Percentiles rank a stretch among this genome's conserved stretches.
These are phyloP conservation scores for Venturia pyrina DNA, from an alignment of 2,329 filamentous ascomycete species.

Conservation along the genomic window DNA sequence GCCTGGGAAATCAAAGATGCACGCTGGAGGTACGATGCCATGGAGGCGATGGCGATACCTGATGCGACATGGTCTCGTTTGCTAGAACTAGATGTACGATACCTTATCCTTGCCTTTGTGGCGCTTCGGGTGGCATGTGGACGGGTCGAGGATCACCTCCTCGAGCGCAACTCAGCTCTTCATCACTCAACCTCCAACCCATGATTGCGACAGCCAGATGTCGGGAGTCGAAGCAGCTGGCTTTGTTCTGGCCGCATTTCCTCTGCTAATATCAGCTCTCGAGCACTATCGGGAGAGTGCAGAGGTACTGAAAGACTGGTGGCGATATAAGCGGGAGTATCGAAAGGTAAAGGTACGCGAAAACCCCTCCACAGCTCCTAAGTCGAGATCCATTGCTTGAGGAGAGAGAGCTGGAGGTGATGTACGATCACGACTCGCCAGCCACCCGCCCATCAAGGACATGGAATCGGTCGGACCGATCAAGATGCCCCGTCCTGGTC, in stretches of 20 bases:
- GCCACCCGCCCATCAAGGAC: no score
- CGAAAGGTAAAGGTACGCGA: constrained; percentile 16
- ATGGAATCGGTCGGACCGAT: no score
- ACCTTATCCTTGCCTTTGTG: not conserved
- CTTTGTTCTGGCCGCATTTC: constrained; percentile 23
- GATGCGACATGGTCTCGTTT: no score
- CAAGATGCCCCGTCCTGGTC: constrained; percentile 6
- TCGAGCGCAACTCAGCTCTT: not conserved
- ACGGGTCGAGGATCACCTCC: not conserved
- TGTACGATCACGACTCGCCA: no score
- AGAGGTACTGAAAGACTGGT: constrained; percentile 19
- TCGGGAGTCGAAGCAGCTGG: constrained; percentile 24
- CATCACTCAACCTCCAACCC: not conserved
- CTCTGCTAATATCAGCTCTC: constrained; percentile 20
- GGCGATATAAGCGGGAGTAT: constrained; percentile 19
- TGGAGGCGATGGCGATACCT: no score
- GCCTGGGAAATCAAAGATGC: no score
- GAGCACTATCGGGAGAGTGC: constrained; percentile 20
- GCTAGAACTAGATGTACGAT: no score
- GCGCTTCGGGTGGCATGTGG: not conserved
- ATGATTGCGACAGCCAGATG: constrained; percentile 13
- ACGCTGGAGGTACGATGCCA: no score
- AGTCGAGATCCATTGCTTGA: not conserved
- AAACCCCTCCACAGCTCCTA: constrained; percentile 13
- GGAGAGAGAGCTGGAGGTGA: constrained; percentile 15